Percentiles rank a stretch among this genome's conserved stretches.
Conservation (phyloP, 352 stramenopile genomes). For the Blastocystis sp. region DNA sequence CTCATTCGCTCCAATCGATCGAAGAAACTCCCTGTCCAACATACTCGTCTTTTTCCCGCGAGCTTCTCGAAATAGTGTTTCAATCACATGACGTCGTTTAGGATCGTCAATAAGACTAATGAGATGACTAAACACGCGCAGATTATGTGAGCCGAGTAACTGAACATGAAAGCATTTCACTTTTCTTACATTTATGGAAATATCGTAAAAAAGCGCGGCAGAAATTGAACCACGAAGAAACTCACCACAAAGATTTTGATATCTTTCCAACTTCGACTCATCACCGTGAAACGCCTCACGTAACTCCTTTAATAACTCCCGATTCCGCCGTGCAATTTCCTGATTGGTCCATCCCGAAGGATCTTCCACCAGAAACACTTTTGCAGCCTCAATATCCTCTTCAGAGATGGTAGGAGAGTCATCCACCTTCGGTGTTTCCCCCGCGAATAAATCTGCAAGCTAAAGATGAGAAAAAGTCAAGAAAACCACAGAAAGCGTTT, state of each 20-base stretch:
- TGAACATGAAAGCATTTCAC: not conserved
- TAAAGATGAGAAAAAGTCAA: not conserved
- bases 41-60: not conserved
- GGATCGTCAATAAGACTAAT: slow-evolving; percentile 15
- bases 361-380: slow-evolving; percentile 30
- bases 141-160: not conserved
- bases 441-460: not conserved
- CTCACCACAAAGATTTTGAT: not conserved
- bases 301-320: not conserved
- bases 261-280: slow-evolving; percentile 10
- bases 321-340: not conserved
- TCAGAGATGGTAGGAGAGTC: not conserved
- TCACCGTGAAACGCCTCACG: not conserved
- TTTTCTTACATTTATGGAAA: not conserved
- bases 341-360: not conserved
- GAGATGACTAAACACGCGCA: not conserved
- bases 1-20: not conserved
- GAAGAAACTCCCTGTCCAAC: not conserved
- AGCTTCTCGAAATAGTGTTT: slow-evolving; percentile 43
- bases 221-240: not conserved
- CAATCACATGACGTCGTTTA: not conserved
- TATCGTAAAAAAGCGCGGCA: not conserved
- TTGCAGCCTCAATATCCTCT: not conserved
- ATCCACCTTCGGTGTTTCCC: not conserved
- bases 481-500: not conserved